Evolutionary conservation across 1,284 basidiomycete genomes (phyloP).

Genomic region (Irpex lacteus): DNA sequence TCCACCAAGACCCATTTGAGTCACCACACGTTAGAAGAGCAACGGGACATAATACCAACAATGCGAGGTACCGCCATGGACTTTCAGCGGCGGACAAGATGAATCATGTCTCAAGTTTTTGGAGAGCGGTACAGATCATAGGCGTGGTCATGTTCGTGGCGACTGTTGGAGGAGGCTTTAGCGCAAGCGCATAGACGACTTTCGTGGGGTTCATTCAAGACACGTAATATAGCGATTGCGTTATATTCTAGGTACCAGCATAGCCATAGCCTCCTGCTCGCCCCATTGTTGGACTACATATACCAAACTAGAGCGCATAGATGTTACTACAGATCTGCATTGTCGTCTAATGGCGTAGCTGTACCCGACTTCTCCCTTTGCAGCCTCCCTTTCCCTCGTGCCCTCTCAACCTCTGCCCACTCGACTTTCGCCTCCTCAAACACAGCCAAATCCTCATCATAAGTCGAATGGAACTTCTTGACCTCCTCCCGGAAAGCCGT

Average conservation of each 20-base stretch:
- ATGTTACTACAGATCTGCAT: background rate
- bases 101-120: conserved; percentile 26
- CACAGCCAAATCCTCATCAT: conserved; percentile 47
- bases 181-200: conserved; percentile 15
- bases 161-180: conserved; percentile 26
- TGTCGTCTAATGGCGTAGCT: background rate
- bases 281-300: too few species aligned
- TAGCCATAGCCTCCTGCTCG: too few species aligned
- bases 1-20: conserved; percentile 25
- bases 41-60: conserved; percentile 17
- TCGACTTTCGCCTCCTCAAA: conserved; percentile 48
- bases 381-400: conserved; percentile 65
- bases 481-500: conserved; percentile 46
- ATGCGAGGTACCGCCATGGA: conserved; percentile 14
- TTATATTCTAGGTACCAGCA: too few species aligned
- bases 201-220: too few species aligned
- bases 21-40: conserved; percentile 30
- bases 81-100: conserved; percentile 25
- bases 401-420: conserved; percentile 64
- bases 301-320: too few species aligned
- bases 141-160: conserved; percentile 31
- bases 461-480: conserved; percentile 44
- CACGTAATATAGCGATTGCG: too few species aligned
- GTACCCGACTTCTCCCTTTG: conserved; percentile 41
- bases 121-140: conserved; percentile 30